Conservation (phyloP, 495 filamentous ascomycete species). For the Ramalina intermedia region DNA sequence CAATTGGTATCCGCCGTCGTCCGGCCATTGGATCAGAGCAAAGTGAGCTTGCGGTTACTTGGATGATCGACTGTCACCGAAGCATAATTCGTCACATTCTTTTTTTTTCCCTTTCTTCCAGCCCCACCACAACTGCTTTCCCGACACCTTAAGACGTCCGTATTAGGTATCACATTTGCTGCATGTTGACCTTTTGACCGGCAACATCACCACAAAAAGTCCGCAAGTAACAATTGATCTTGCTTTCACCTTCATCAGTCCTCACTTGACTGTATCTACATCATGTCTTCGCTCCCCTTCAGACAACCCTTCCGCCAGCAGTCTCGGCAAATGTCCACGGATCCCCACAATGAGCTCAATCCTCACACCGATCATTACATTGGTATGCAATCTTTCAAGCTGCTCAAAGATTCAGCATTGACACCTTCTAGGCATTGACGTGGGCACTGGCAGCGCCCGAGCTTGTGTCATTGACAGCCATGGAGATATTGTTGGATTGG, state of each 20-base stretch:
- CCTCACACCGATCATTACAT: constrained; percentile 56
- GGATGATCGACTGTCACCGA: too few relatives aligned
- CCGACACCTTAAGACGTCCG: too few relatives aligned
- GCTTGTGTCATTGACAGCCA: constrained; percentile 85
- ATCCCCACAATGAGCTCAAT: constrained; percentile 37
- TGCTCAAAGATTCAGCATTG: not conserved
- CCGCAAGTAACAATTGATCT: not conserved
- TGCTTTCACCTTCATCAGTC: not conserved
- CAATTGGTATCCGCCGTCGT: too few relatives aligned
- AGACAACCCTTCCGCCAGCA: constrained; percentile 21
- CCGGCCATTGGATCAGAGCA: too few relatives aligned
- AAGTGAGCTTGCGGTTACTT: too few relatives aligned
- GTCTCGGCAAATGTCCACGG: constrained; percentile 40
- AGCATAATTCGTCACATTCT: too few relatives aligned
- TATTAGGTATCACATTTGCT: too few relatives aligned
- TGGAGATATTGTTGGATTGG: constrained; percentile 84
- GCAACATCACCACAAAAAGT: too few relatives aligned
- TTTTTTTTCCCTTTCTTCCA: too few relatives aligned
- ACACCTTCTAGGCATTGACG: constrained; percentile 56
- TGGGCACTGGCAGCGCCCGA: constrained; percentile 87
- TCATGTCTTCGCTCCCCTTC: constrained; percentile 16
- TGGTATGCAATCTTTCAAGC: constrained; percentile 38
- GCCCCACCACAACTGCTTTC: too few relatives aligned
- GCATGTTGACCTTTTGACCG: too few relatives aligned
- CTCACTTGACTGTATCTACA: not conserved